Evolutionary conservation across 306 rosid species (phyloP).

Genomic region (Neltuma alba): DNA sequence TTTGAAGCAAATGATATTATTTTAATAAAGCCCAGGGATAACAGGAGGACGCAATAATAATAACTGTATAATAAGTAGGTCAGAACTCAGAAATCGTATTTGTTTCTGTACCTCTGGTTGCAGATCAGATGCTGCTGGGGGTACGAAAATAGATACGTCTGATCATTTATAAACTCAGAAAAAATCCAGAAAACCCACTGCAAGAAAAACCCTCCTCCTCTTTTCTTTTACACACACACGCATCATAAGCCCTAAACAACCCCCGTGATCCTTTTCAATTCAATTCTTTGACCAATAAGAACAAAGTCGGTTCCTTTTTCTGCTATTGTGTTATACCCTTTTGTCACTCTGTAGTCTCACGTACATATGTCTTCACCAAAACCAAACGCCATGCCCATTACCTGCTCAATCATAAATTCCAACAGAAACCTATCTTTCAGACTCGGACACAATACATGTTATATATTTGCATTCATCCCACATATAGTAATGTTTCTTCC

Average conservation of each 20-base stretch:
- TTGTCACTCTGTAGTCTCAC: background rate
- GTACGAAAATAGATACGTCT: background rate
- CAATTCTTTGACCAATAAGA: background rate
- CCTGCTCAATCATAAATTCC: background rate
- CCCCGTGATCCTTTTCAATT: constrained; percentile 11
- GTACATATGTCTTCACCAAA: background rate
- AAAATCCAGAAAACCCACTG: background rate
- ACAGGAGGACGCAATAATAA: background rate
- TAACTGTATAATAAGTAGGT: background rate
- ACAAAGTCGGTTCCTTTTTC: background rate
- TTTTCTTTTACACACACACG: background rate
- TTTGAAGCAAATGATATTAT: too few relatives aligned
- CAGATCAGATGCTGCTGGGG: background rate
- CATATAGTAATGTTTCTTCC: background rate
- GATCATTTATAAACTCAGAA: background rate
- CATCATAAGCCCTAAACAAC: background rate
- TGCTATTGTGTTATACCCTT: background rate
- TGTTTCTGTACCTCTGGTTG: constrained; percentile 9
- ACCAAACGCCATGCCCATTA: background rate
- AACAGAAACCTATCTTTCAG: background rate
- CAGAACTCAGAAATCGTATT: background rate
- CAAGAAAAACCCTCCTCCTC: background rate
- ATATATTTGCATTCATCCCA: too few relatives aligned
- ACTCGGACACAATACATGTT: too few relatives aligned
- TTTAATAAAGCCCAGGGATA: background rate